Evolutionary conservation across 2,329 filamentous ascomycete species (phyloP).

Genomic region (Xylaria sp.): DNA sequence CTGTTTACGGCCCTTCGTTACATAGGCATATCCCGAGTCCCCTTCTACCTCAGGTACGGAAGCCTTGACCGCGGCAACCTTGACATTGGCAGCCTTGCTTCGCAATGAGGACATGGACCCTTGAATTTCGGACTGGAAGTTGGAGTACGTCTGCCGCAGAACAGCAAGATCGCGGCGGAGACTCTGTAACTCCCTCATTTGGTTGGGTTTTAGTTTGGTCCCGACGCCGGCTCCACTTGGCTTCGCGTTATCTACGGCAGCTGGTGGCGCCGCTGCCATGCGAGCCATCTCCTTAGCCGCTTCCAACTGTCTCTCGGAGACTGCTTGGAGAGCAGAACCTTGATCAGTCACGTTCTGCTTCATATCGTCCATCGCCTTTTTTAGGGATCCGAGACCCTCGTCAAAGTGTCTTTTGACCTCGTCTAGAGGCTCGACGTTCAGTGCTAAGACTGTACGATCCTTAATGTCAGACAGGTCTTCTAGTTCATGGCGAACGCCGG

Average conservation of each 20-base stretch:
- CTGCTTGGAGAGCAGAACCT: conserved; percentile 76
- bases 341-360: conserved; percentile 84
- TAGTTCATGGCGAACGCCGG: conserved; percentile 93
- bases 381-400: conserved; percentile 81
- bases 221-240: conserved; percentile 36
- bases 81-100: conserved; percentile 79
- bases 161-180: conserved; percentile 88
- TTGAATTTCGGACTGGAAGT: conserved; percentile 85
- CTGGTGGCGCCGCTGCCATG: conserved; percentile 51
- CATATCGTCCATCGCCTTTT: conserved; percentile 81
- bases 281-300: conserved; percentile 82
- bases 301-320: conserved; percentile 89
- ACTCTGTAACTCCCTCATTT: conserved; percentile 77
- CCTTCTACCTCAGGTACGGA: conserved; percentile 72
- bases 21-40: conserved; percentile 81
- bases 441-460: conserved; percentile 89
- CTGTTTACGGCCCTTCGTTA: conserved; percentile 83
- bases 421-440: conserved; percentile 91
- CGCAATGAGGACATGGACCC: conserved; percentile 84
- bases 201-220: conserved; percentile 57
- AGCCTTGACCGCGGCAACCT: conserved; percentile 71
- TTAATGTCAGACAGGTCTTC: conserved; percentile 94
- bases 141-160: conserved; percentile 88
- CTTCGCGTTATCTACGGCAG: conserved; percentile 55
- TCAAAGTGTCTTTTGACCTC: conserved; percentile 97